Evolutionary conservation across 169 alveolate species (phyloP), one percentile per base, ranked within the genome.

Genomic region (Plasmodium knowlesi): DNA sequence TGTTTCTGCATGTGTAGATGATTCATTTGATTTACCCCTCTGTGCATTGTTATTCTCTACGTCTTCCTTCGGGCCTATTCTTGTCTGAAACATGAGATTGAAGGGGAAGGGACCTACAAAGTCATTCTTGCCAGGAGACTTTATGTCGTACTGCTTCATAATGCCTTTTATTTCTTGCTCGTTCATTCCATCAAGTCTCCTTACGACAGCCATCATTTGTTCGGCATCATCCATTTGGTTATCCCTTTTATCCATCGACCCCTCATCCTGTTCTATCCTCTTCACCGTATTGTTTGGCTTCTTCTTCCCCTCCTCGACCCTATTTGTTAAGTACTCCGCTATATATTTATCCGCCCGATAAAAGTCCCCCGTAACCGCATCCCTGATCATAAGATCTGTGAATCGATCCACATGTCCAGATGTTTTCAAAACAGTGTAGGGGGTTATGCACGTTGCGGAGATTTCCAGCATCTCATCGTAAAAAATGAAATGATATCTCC

Each of bases 391-490:
- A 78, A 98, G 96, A 88, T 99, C 99, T n/a, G 99, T 97, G 96
- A 99, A 99, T 84, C 98, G 96, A 96, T 98, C 99, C 28, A 99
- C 99, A 84, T 99, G 99, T 1, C 98, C 99, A 34, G 99, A 98
- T 19, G 99, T 98, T 93, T 98, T 98, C 67, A 99, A 96, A 25
- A 98, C 99, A 14, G 83, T 46, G 83, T 99, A 98, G 30, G 99
- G 99, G 1, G 99, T 98, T 30, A 98, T 95, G 82, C 98, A 97
- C 3, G 99, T 96, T 16, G 98, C 95, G 39, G 92, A 94, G 9
- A 99, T 97, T 90, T 99, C 99, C 79, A 99, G 96, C 99, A 99
- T 98, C 80, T 98, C 99, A 85, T 99, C 99, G 83, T 97, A 99
- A 54, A 98, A 94, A 53, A 99, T 97, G 95, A 98, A 99, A 93